Conservation (phyloP, 495 filamentous ascomycete species). For the Glonium stellatum region DNA sequence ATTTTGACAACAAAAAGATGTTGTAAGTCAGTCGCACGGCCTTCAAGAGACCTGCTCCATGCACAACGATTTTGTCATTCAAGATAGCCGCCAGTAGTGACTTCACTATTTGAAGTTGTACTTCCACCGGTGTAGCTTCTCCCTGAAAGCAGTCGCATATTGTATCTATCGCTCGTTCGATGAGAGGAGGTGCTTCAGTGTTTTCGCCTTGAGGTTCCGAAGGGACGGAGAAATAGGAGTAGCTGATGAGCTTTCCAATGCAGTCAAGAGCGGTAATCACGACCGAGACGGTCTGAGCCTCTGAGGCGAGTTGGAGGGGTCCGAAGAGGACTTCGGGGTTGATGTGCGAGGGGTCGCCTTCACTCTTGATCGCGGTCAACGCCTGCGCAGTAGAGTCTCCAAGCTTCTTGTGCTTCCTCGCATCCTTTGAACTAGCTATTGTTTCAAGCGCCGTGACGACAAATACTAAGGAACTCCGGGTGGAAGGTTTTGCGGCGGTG, state of each 20-base stretch:
- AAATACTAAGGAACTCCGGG: slow-evolving; percentile 90
- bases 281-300: slow-evolving; percentile 71
- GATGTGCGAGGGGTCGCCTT: slow-evolving; percentile 55
- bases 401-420: slow-evolving; percentile 69
- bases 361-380: slow-evolving; percentile 71
- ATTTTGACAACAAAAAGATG: slow-evolving; percentile 91
- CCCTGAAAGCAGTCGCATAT: slow-evolving; percentile 99
- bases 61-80: slow-evolving; percentile 97
- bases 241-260: slow-evolving; percentile 97
- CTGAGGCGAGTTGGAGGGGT: slow-evolving; percentile 81
- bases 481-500: slow-evolving; percentile 43
- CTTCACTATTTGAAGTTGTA: slow-evolving; percentile 97
- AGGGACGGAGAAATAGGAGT: slow-evolving; percentile 89
- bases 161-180: slow-evolving; percentile 96
- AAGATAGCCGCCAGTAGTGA: slow-evolving; percentile 89
- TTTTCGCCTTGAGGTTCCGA: slow-evolving; percentile 37
- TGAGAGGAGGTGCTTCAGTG: slow-evolving; percentile 54
- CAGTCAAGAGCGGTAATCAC: slow-evolving; percentile 90
- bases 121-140: slow-evolving; percentile 79
- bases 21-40: slow-evolving; percentile 99
- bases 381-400: slow-evolving; percentile 74
- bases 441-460: slow-evolving; percentile 85
- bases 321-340: slow-evolving; percentile 88
- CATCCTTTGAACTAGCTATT: slow-evolving; percentile 84
- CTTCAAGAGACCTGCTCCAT: slow-evolving; percentile 93